Evolutionary conservation across 768 basidiomycete species (phyloP), one percentile per base, ranked within the genome.

Genomic region (Mycena galopus): DNA sequence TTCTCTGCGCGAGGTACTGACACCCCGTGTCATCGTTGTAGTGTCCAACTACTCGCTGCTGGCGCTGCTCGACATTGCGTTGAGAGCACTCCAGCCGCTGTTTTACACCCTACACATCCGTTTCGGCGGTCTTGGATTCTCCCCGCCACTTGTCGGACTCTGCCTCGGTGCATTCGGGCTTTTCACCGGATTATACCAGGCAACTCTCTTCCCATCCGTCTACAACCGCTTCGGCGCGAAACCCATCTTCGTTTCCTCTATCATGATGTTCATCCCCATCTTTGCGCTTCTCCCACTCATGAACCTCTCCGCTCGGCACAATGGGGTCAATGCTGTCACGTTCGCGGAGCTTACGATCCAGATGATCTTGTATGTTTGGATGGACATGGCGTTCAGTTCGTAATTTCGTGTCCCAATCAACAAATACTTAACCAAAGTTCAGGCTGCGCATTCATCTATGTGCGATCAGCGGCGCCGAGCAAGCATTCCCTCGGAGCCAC

Each of bases 371-470:
- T 57, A 57, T n/a, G 56, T 57, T 27, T n/a, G 33, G 32, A 57
- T 57, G 56, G 56, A 57, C 17, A 57, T 57, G 56, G 56, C 32
- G 2, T 57, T 57, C 33, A 57, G 56, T 57, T 33, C 56, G 56
- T 35, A n/a, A 10, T 33, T 57, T 23, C 27, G 4, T 55, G 4
- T 27, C 17, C n/a, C n/a, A n/a, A n/a, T n/a, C n/a, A n/a, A n/a
- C n/a, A n/a, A n/a, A n/a, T n/a, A n/a, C n/a, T n/a, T n/a, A n/a
- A n/a, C n/a, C 17, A 30, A 5, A 19, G 10, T 51, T 7, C 21
- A 57, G 56, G 56, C 56, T 57, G 56, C 56, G 56, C 56, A 35
- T 35, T 57, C 56, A 57, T 57, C 19, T 57, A 57, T 12, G 56
- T 57, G 32, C 56, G 56, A 11, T 57, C 56, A 19, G 56, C 56